Evolutionary conservation across 805 yeast species (phyloP), one percentile per base, ranked within the genome.

Genomic region (Wickerhamomyces chaumierensis): DNA sequence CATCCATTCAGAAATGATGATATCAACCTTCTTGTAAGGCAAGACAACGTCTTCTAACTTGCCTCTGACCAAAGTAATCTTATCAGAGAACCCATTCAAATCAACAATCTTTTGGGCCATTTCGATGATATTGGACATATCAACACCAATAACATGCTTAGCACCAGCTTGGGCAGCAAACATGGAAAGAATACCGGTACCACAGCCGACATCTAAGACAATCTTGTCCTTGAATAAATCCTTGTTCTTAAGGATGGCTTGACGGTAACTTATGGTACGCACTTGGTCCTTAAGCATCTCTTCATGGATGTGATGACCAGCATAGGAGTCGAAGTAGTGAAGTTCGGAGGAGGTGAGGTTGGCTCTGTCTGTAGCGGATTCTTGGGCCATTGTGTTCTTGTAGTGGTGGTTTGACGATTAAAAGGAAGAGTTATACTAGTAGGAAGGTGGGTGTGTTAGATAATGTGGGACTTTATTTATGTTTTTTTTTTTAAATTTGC

Each of bases 121-220:
- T 46, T 80, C 94, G 51, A 94, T 92, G 59, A 92, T 92, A 58
- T 83, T 83, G 18, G 96, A 86, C 88, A 88, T 87, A 63, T 92
- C 99, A 39, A 92, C 96, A 36, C 95, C 95, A 60, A 87, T 81
- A 39, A 92, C 98, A 57, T 87, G 96, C 60, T 87, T 86, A 46
- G 98, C 98, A 48, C 98, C 99, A n/a, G 96, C 94, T 56, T 80
- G 81, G 37, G 90, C 96, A 15, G 97, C 97, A 69, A 92, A 92
- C 95, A 92, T 85, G 19, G 96, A 88, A 45, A 92, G 66, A 48
- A 92, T 87, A 50, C 98, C 99, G 17, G 98, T 92, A 49, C 99
- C 99, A 62, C 98, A 94, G 36, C 99, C 99, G 41, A 92, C 98
- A 63, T 92, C 99, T 41, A 92, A 68, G 7, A 92, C 99, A 44